A percentile compares a stretch with the other conserved stretches of the same genome.
Conservation (phyloP, 805 yeast species). For the Yamadazyma takamatsuzukensis region DNA sequence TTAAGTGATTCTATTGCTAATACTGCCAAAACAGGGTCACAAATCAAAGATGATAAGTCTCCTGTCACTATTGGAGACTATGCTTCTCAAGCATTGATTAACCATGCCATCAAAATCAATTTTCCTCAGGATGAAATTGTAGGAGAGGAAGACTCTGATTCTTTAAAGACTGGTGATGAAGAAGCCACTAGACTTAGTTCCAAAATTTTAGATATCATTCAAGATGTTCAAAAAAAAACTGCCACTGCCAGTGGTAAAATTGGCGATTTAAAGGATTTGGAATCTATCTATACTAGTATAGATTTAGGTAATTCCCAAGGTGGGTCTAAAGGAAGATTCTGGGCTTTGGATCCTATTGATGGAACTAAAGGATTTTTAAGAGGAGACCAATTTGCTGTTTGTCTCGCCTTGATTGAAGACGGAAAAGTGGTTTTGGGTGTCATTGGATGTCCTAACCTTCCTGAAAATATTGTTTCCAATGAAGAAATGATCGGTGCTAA, state of each 20-base stretch:
- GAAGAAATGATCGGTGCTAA: constrained; percentile 30
- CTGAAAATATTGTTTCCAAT: constrained; percentile 43
- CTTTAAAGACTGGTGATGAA: constrained; percentile 42
- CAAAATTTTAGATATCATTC: constrained; percentile 58
- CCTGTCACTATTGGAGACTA: constrained; percentile 97
- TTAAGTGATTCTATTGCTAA: constrained; percentile 54
- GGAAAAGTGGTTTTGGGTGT: constrained; percentile 86
- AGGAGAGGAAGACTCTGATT: constrained; percentile 88
- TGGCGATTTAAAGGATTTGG: constrained; percentile 41
- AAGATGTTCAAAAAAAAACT: constrained; percentile 49
- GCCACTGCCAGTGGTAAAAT: constrained; percentile 23
- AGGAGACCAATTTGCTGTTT: constrained; percentile 96
- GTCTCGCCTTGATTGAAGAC: constrained; percentile 83
- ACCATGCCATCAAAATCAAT: constrained; percentile 70
- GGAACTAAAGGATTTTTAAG: constrained; percentile 95
- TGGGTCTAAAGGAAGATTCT: constrained; percentile 74
- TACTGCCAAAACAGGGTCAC: constrained; percentile 48
- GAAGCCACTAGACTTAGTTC: constrained; percentile 46
- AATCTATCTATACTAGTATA: constrained; percentile 58
- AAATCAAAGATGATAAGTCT: constrained; percentile 81
- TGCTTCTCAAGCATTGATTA: constrained; percentile 92
- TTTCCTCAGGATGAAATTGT: constrained; percentile 86
- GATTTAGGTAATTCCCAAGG: constrained; percentile 81
- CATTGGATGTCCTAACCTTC: constrained; percentile 93
- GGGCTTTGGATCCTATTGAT: constrained; percentile 98